Base-by-base conservation (phyloP, 2,329 filamentous ascomycete genomes). In the Aphanocladium album region DNA sequence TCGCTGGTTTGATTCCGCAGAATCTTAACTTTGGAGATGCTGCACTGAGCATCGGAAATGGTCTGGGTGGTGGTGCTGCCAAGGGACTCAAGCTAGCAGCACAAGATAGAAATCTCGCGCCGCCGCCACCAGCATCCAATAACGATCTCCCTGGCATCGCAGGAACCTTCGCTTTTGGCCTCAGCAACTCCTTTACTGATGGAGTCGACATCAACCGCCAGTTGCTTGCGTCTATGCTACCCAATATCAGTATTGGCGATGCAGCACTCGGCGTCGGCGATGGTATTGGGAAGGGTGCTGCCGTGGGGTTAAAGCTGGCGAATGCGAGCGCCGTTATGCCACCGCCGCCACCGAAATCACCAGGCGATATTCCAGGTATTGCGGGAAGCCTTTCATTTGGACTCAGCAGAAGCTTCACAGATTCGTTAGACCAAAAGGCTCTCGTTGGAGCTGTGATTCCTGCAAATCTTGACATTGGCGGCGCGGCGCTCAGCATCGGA, bases 401-500 rank as follows among this genome's bases (percentile, higher is more conserved):
- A 2, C 41, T 62, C 5, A 58, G 47, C 19, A 57, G 27, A 21
- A 21, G 47, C 17, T 43, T 62, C 9, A 49, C 45, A 14, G 45
- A 47, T 23, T 21, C 21, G 11, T 41, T 62, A 7, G 49, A 55
- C 33, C 7, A 16, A 21, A 35, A 49, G 9, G 50, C 39, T 11
- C 43, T 62, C n/a, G 35, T 11, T 5, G 43, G n/a, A 3, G 14
- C 21, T 2, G n/a, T 45, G 33, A 16, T 58, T 21, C 53, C 45
- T 27, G 12, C 33, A 14, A 11, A 43, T 47, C 19, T 49, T n/a
- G 61, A 60, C 25, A 39, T 63, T 21, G 60, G 60, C 9, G 59
- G 55, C 14, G 60, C 62, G n/a, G 66, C 62, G 12, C 61, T 64
- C 19, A 60, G 55, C 5, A 37, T 64, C 17, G 64, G 60, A 21